A percentile compares a stretch with the other conserved stretches of the same genome.
These are phyloP conservation scores for Saprolegnia parasitica DNA, from an alignment of 352 stramenopile species.

Conservation along the genomic window DNA sequence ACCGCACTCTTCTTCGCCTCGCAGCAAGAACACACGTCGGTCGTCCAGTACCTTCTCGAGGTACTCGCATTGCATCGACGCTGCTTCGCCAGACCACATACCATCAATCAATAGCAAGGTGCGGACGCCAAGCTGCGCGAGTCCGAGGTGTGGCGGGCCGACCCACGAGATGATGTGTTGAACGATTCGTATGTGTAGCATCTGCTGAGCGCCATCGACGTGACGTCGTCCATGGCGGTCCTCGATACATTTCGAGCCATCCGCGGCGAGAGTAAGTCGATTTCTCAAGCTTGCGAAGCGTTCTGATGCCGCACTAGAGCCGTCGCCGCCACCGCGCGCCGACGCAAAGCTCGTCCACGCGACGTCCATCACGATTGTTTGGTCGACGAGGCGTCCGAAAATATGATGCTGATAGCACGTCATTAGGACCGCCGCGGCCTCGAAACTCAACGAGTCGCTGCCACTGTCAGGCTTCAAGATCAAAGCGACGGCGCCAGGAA, in stretches of 20 bases:
- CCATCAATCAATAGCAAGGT: constrained; percentile 36
- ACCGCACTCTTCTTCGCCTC: constrained; percentile 66
- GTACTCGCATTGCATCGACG: too few species aligned
- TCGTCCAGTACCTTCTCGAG: constrained; percentile 52
- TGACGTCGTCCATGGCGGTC: constrained; percentile 45
- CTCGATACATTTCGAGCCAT: constrained; percentile 43
- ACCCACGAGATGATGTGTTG: too few species aligned
- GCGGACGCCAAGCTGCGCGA: constrained; percentile 50
- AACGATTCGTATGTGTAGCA: constrained; percentile 34
- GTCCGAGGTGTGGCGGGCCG: constrained; percentile 35
- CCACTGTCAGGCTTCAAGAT: constrained; percentile 68
- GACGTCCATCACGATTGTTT: constrained; percentile 35
- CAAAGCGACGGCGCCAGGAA: constrained; percentile 28
- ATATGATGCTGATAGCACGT: constrained; percentile 1
- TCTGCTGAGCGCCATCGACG: constrained; percentile 53
- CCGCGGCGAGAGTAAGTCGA: constrained; percentile 37
- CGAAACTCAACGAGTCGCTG: constrained; percentile 43
- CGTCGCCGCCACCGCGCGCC: constrained; percentile 34
- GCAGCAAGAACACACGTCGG: constrained; percentile 46
- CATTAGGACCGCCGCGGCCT: constrained; percentile 35
- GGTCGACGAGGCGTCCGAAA: constrained; percentile 29
- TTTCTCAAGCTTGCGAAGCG: neutral
- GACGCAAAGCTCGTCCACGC: constrained; percentile 30
- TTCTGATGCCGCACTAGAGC: constrained; percentile 33
- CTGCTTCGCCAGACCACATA: too few species aligned